These are phyloP conservation scores for Debaryomyces nepalensis DNA, from an alignment of 1,139 yeast species.

Conservation along the genomic window DNA sequence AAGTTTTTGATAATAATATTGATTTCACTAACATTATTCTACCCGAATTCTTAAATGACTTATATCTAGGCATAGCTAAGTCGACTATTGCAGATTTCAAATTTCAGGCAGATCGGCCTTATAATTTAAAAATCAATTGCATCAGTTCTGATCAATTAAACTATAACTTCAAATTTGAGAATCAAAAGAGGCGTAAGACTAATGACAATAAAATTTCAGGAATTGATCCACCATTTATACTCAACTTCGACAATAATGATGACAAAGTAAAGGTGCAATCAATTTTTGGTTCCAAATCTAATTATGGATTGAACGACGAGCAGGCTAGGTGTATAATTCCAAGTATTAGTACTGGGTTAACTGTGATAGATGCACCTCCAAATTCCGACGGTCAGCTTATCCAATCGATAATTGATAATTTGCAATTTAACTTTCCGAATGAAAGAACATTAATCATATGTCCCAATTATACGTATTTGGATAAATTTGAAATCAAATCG, in stretches of 20 bases:
- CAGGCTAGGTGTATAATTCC: conserved; percentile 10
- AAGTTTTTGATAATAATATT: conserved; percentile 2
- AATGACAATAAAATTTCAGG: not conserved
- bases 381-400: conserved; percentile 17
- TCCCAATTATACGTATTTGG: conserved; percentile 15
- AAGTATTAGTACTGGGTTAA: conserved; percentile 15
- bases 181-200: conserved; percentile 8
- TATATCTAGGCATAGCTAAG: conserved; percentile 38
- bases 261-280: conserved; percentile 76
- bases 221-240: conserved; percentile 1
- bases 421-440: conserved; percentile 28
- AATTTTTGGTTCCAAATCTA: conserved; percentile 67
- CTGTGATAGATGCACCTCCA: conserved; percentile 17
- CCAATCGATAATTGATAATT: conserved; percentile 17
- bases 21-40: conserved; percentile 14
- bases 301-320: not conserved
- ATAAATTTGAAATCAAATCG: not conserved
- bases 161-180: conserved; percentile 4
- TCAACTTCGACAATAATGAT: conserved; percentile 25
- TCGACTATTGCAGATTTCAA: conserved; percentile 19
- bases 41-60: conserved; percentile 35
- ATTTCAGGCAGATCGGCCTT: conserved; percentile 16
- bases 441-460: conserved; percentile 43
- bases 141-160: conserved; percentile 1
- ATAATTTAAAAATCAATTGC: conserved; percentile 6